Conservation (phyloP, 306 rosid species). For the Begonia masoniana region DNA sequence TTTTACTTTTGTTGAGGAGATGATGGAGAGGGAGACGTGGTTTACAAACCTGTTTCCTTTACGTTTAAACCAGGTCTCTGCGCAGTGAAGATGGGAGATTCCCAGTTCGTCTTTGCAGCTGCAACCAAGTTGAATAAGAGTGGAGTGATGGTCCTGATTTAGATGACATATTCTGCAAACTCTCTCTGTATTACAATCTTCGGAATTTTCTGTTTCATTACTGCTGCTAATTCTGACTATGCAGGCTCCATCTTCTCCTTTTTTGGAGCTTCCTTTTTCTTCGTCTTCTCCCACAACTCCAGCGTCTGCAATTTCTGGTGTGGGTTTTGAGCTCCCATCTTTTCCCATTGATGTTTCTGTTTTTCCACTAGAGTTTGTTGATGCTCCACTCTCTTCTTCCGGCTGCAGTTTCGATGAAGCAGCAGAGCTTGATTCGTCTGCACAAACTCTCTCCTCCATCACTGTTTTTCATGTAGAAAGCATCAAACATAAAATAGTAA, state of each 20-base stretch:
- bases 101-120: slow-evolving; percentile 17
- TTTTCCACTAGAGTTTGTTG: background rate
- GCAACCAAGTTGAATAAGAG: slow-evolving; percentile 13
- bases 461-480: no score
- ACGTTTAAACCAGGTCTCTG: slow-evolving; percentile 15
- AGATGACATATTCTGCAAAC: slow-evolving; percentile 23
- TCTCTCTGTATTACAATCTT: background rate
- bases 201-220: background rate
- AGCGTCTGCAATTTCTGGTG: background rate
- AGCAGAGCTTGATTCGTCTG: background rate
- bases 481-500: no score
- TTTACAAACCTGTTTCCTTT: slow-evolving; percentile 12
- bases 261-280: no score
- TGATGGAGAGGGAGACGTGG: no score
- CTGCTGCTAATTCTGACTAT: slow-evolving; percentile 2
- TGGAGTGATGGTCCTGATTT: background rate
- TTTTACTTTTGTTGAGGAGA: background rate
- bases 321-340: background rate
- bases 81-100: slow-evolving; percentile 14
- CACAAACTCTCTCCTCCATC: background rate
- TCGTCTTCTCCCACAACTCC: background rate
- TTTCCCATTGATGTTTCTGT: background rate
- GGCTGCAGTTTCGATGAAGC: background rate
- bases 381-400: background rate
- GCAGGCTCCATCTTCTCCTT: background rate